These are phyloP conservation scores for Candida khao-thaluensis DNA, from an alignment of 805 yeast species.

Conservation along the genomic window DNA sequence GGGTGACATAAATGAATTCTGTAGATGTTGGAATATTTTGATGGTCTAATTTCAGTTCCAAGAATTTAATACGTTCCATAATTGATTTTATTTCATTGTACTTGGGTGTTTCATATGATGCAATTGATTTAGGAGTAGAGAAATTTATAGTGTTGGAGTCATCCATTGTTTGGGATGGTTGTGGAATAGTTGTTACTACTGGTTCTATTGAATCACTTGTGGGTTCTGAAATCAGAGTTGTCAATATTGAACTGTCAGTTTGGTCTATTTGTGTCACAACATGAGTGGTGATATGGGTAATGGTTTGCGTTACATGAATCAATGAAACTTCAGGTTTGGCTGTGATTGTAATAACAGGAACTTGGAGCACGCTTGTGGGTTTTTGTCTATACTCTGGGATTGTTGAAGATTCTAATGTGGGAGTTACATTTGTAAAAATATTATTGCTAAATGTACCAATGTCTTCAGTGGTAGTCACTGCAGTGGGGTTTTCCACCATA, in stretches of 20 bases:
- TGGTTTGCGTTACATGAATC: constrained; percentile 6
- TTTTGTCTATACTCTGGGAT: constrained; percentile 6
- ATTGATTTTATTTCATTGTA: background rate
- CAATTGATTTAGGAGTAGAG: too few relatives aligned
- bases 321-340: constrained; percentile 8
- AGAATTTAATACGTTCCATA: background rate
- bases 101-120: background rate
- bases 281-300: constrained; percentile 2
- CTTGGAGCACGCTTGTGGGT: constrained; percentile 5
- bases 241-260: too few relatives aligned
- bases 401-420: background rate
- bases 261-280: too few relatives aligned
- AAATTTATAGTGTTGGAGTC: too few relatives aligned
- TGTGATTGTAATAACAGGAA: constrained; percentile 10
- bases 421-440: background rate
- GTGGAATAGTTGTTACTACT: background rate
- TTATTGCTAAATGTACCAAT: too few relatives aligned
- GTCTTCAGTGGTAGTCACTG: background rate
- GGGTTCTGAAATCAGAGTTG: too few relatives aligned
- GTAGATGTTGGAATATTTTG: background rate
- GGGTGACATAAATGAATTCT: constrained; percentile 4
- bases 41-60: constrained; percentile 4
- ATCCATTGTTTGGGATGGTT: too few relatives aligned
- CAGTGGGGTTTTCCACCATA: background rate
- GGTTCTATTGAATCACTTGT: background rate